Percentiles rank a stretch among this genome's conserved stretches.
These are phyloP conservation scores for Crithidia brevicula DNA, from an alignment of 208 protist genomes.

Conservation along the genomic window DNA sequence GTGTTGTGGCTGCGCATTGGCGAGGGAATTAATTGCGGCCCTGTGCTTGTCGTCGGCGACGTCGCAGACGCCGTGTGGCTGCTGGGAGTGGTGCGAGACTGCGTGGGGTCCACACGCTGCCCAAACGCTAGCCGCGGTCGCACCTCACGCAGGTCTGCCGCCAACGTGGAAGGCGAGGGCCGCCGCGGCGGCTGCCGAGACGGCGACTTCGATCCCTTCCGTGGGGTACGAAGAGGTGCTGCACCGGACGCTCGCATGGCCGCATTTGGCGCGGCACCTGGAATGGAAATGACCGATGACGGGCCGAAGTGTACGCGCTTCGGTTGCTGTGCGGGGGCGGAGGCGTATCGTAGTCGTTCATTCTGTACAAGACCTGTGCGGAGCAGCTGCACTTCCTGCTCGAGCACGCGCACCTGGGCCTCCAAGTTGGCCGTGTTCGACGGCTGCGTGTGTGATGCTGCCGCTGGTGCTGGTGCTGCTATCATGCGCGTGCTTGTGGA, in stretches of 20 bases:
- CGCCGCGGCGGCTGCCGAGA: not conserved
- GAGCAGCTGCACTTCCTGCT: slow-evolving; percentile 62
- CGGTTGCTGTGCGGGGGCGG: not conserved
- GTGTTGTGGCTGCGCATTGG: too few species aligned
- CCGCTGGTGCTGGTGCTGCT: not conserved
- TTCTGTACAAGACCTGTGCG: slow-evolving; percentile 31
- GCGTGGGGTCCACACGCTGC: slow-evolving; percentile 33
- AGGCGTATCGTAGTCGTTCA: slow-evolving; percentile 3
- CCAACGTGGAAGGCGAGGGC: not conserved
- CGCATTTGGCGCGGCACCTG: not conserved
- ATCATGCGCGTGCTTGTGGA: not conserved
- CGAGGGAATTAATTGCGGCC: not conserved
- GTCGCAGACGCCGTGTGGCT: not conserved
- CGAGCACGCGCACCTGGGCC: slow-evolving; percentile 59
- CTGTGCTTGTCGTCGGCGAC: not conserved
- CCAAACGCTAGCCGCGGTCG: slow-evolving; percentile 34
- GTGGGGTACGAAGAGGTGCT: too few species aligned
- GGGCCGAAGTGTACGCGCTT: slow-evolving; percentile 27
- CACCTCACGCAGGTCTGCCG: not conserved
- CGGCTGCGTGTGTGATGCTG: slow-evolving; percentile 9
- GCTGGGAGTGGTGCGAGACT: not conserved
- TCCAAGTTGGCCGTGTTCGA: slow-evolving; percentile 52
- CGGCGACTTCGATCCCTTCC: not conserved
- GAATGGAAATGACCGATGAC: slow-evolving; percentile 17
- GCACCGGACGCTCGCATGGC: too few species aligned